These are phyloP conservation scores for Colletotrichum higginsianum DNA, from an alignment of 2,329 filamentous ascomycete genomes.

Conservation along the genomic window DNA sequence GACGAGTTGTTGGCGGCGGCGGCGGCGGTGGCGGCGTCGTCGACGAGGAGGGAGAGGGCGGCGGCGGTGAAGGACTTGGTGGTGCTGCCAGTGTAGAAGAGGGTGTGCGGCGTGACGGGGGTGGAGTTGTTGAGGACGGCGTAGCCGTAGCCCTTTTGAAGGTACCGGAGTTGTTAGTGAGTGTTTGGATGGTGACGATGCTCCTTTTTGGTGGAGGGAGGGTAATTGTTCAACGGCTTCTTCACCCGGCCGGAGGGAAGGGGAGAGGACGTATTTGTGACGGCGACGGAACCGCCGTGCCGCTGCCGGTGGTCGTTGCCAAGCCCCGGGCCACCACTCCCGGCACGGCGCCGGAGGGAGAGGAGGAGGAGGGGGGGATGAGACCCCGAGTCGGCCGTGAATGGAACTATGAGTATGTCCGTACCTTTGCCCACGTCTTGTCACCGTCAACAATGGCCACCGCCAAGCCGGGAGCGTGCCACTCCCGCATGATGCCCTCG, in stretches of 20 bases:
- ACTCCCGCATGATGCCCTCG: conserved; percentile 51
- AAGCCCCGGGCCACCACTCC: neutral
- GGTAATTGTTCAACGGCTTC: too few relatives aligned
- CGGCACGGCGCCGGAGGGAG: neutral
- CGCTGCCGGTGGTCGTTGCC: neutral
- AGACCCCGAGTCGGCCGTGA: neutral
- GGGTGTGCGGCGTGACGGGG: conserved; percentile 60
- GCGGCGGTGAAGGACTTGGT: conserved; percentile 70
- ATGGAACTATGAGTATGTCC: neutral
- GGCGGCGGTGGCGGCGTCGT: conserved; percentile 48
- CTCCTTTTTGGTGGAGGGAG: too few relatives aligned
- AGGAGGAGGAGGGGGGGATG: too few relatives aligned
- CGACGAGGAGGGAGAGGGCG: conserved; percentile 63
- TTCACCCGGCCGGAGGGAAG: too few relatives aligned
- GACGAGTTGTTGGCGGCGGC: conserved; percentile 44
- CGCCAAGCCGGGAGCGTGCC: conserved; percentile 59
- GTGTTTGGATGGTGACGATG: too few relatives aligned
- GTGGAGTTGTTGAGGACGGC: conserved; percentile 50
- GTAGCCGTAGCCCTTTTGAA: conserved; percentile 55
- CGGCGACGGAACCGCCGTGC: neutral
- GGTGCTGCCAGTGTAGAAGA: conserved; percentile 70
- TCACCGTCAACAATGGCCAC: conserved; percentile 58
- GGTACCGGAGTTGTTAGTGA: too few relatives aligned
- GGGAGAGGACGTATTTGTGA: neutral
- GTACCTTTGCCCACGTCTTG: conserved; percentile 52